A percentile compares a stretch with the other conserved stretches of the same genome.
phyloP scores from a whole-genome alignment of 495 filamentous ascomycete genomes.

The Penicillium canescens region DNA sequence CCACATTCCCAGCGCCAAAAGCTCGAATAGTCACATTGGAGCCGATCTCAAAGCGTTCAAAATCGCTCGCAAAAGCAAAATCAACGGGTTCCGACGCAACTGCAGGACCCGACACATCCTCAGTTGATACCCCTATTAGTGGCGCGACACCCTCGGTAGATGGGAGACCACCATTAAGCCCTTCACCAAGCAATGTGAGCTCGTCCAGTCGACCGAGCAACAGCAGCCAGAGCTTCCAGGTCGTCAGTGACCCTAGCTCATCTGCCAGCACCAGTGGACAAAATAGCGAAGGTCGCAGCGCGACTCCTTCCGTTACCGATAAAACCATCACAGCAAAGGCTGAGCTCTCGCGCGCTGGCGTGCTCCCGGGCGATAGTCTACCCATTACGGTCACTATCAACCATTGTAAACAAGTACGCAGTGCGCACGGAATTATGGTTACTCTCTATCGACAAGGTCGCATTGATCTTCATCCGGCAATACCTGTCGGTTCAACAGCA shows the following conservation, averaged over 20 bases:
- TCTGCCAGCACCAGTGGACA: slow-evolving; percentile 37
- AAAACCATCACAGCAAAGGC: slow-evolving; percentile 87
- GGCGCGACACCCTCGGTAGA: slow-evolving; percentile 28
- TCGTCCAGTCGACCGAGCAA: slow-evolving; percentile 61
- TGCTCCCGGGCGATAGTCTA: slow-evolving; percentile 80
- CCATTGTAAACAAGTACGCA: slow-evolving; percentile 85
- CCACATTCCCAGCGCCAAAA: slow-evolving; percentile 54
- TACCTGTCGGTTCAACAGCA: slow-evolving; percentile 59
- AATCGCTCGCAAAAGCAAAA: slow-evolving; percentile 43
- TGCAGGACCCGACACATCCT: slow-evolving; percentile 33
- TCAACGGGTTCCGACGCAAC: slow-evolving; percentile 33
- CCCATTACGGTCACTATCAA: slow-evolving; percentile 78
- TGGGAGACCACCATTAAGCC: slow-evolving; percentile 47
- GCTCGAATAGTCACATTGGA: slow-evolving; percentile 81
- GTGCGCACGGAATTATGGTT: slow-evolving; percentile 86
- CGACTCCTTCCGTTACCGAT: slow-evolving; percentile 39
- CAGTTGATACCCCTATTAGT: slow-evolving; percentile 34
- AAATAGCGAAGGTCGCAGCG: slow-evolving; percentile 45
- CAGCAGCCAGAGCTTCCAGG: slow-evolving; percentile 55
- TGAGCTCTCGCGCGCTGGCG: slow-evolving; percentile 78
- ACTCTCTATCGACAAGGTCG: slow-evolving; percentile 90
- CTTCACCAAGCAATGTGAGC: slow-evolving; percentile 64
- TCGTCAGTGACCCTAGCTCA: slow-evolving; percentile 38
- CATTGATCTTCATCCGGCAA: slow-evolving; percentile 80
- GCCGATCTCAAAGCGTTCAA: slow-evolving; percentile 60